These are phyloP conservation scores for Candida rishiriensis DNA, from an alignment of 805 yeast genomes.

Conservation along the genomic window DNA sequence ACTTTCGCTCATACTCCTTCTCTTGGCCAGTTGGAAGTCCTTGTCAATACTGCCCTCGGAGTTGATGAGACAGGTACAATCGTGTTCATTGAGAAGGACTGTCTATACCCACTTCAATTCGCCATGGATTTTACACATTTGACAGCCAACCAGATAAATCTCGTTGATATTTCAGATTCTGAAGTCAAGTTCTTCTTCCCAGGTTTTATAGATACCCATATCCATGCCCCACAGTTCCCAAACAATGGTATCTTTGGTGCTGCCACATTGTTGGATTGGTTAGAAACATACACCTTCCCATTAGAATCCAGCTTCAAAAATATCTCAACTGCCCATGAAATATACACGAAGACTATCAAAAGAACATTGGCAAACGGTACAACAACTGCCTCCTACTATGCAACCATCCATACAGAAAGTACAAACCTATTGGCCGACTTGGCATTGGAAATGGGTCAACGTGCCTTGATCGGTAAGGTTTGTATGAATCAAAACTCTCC, in stretches of 20 bases:
- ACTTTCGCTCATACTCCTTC: slow-evolving; percentile 70
- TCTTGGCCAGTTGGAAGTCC: slow-evolving; percentile 52
- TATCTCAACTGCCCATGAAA: slow-evolving; percentile 46
- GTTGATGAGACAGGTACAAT: slow-evolving; percentile 57
- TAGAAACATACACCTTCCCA: slow-evolving; percentile 83
- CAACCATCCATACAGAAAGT: slow-evolving; percentile 78
- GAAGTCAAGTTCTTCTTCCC: slow-evolving; percentile 65
- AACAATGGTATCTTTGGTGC: slow-evolving; percentile 81
- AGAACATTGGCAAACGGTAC: slow-evolving; percentile 79
- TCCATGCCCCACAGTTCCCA: slow-evolving; percentile 83
- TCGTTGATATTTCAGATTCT: slow-evolving; percentile 33
- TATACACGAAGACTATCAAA: slow-evolving; percentile 63
- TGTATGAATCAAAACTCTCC: slow-evolving; percentile 90
- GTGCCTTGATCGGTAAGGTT: slow-evolving; percentile 89
- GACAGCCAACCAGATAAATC: slow-evolving; percentile 20
- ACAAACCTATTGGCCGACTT: slow-evolving; percentile 73
- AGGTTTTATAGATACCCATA: slow-evolving; percentile 79
- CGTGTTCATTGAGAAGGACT: slow-evolving; percentile 26
- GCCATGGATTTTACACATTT: slow-evolving; percentile 10
- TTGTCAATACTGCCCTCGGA: slow-evolving; percentile 55
- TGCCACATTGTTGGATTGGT: slow-evolving; percentile 85
- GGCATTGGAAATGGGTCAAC: slow-evolving; percentile 64
- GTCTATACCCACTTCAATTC: slow-evolving; percentile 11
- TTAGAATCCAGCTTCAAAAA: slow-evolving; percentile 67
- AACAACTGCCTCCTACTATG: slow-evolving; percentile 87